Evolutionary conservation across 2,329 filamentous ascomycete genomes (phyloP).

Genomic region (Botrytis galanthina): DNA sequence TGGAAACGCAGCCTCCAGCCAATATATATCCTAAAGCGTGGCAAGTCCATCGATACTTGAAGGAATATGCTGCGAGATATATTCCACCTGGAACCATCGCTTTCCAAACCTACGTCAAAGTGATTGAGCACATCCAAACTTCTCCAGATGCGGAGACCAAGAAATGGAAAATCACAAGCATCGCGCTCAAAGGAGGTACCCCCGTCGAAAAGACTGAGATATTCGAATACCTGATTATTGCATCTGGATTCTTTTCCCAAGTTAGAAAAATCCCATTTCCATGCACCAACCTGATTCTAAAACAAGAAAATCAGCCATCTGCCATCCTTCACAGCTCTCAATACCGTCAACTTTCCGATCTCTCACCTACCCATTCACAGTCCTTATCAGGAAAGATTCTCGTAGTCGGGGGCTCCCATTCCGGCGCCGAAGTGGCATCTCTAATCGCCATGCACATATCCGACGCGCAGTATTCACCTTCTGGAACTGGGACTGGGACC

Average conservation of each 20-base stretch:
- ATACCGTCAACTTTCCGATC: background rate
- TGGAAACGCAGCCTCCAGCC: slow-evolving; percentile 4
- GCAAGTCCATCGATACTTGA: slow-evolving; percentile 23
- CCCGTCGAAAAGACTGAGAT: background rate
- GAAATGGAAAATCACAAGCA: slow-evolving; percentile 7
- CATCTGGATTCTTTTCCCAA: slow-evolving; percentile 2
- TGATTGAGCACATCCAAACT: background rate
- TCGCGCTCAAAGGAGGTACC: background rate
- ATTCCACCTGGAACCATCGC: background rate
- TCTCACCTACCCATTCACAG: background rate
- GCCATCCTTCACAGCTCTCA: slow-evolving; percentile 10
- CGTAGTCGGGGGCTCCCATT: slow-evolving; percentile 20
- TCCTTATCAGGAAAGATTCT: slow-evolving; percentile 10
- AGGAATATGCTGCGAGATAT: slow-evolving; percentile 17
- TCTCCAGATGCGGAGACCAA: background rate
- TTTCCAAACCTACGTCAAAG: background rate
- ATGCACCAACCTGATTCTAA: background rate
- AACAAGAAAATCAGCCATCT: background rate
- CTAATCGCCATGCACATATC: slow-evolving; percentile 40
- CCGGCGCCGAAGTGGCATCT: slow-evolving; percentile 19
- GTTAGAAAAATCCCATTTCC: background rate
- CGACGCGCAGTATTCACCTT: slow-evolving; percentile 36
- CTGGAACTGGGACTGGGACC: background rate
- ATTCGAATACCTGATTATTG: slow-evolving; percentile 16
- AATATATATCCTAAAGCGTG: slow-evolving; percentile 14